Evolutionary conservation across 768 basidiomycete species (phyloP), one percentile per base, ranked within the genome.

Genomic region (Psilocybe cubensis): DNA sequence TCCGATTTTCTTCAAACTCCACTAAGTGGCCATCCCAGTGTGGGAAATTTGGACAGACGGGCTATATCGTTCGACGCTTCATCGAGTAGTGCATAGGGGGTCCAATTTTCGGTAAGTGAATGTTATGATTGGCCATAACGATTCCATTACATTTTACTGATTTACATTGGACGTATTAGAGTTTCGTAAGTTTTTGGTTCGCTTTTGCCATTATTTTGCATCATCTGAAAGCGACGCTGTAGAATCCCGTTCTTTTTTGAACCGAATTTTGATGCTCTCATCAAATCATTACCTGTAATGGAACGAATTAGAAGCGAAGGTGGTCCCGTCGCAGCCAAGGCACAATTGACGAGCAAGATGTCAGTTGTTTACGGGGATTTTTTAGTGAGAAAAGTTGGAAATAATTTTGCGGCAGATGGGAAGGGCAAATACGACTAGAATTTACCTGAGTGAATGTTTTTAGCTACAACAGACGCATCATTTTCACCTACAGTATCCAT

Each of bases 201-300:
- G 47, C 11, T 18, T 24, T 21, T 17, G 17, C 10, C 11, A 14
- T 48, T 54, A 18, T 14, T 42, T 14, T 27, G 58, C 21, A 14
- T 50, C 28, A 31, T 66, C n/a, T 60, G 42, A 11, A 38, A 53
- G 17, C 17, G 27, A 41, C 23, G 44, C 54, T 46, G 0, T 55
- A 93, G 91, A 8, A 81, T 96, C 18, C 95, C 95, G 0, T 96
- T 96, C 75, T 97, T 97, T 79, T 96, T 91, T 61, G 95, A 96
- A 70, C 94, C 95, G 0, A 92, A 91, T 56, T 94, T 92, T 65
- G 76, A 86, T 57, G 90, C 94, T 0, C 56, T 75, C 1, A 75
- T 97, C 45, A 72, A 79, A 60, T 90, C 93, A 0, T 74, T 96
- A 5, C 75, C 77, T 3, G 86, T 86, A 5, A 86, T 85, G 0